These are phyloP conservation scores for Candolleomyces efflorescens DNA, from an alignment of 768 basidiomycete genomes.

Conservation along the genomic window DNA sequence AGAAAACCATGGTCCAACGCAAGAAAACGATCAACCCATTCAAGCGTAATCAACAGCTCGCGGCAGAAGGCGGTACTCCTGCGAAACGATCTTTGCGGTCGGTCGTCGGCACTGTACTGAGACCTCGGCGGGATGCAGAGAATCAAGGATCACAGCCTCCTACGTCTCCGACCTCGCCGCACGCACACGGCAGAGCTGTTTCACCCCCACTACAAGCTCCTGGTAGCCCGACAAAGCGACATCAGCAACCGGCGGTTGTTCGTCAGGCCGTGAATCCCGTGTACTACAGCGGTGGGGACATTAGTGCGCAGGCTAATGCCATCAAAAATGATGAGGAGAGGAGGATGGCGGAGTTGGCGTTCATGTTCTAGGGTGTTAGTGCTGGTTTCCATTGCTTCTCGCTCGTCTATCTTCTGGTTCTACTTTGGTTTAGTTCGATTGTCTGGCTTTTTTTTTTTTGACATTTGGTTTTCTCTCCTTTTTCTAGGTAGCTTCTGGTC, in stretches of 20 bases:
- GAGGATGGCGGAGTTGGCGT: conserved; percentile 69
- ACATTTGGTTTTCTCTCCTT: background rate
- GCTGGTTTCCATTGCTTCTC: conserved; percentile 1
- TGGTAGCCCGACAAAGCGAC: conserved; percentile 1
- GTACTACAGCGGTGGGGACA: conserved; percentile 56
- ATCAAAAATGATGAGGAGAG: conserved; percentile 69
- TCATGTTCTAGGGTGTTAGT: conserved; percentile 34
- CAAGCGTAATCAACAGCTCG: conserved; percentile 23
- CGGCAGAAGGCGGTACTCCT: background rate
- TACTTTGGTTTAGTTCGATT: too few relatives aligned
- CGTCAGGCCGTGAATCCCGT: conserved; percentile 50
- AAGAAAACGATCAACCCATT: conserved; percentile 35
- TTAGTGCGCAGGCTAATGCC: conserved; percentile 43
- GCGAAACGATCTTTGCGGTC: conserved; percentile 25
- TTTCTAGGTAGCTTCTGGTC: background rate
- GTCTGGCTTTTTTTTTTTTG: background rate
- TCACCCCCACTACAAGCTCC: background rate
- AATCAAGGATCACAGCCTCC: conserved; percentile 23
- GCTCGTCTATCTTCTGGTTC: background rate
- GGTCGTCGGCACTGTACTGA: conserved; percentile 31
- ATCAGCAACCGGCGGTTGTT: conserved; percentile 10
- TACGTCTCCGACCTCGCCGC: conserved; percentile 28
- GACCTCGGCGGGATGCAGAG: conserved; percentile 17
- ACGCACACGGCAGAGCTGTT: background rate
- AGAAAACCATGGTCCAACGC: conserved; percentile 8